Conservation (phyloP, 306 rosid species). For the Prunus mira region DNA sequence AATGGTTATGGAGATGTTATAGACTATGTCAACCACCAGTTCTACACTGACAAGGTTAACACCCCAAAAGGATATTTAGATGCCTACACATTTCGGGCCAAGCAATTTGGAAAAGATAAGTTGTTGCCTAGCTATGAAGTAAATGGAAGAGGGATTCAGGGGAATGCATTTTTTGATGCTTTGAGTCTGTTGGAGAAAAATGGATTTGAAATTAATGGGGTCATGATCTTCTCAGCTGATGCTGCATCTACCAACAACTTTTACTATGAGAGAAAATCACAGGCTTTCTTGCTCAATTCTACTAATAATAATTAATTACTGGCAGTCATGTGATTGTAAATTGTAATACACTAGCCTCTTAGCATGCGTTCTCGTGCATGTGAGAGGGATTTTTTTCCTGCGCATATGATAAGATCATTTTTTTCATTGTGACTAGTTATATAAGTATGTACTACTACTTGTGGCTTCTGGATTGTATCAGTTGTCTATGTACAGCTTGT, state of each 20-base stretch:
- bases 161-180: constrained; percentile 48
- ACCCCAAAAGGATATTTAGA: constrained; percentile 35
- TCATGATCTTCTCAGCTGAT: constrained; percentile 58
- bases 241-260: constrained; percentile 30
- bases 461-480: neutral
- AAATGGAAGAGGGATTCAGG: constrained; percentile 54
- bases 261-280: constrained; percentile 48
- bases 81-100: constrained; percentile 24
- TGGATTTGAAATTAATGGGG: constrained; percentile 45
- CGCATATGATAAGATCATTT: neutral
- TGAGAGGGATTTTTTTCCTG: neutral
- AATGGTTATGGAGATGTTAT: constrained; percentile 30
- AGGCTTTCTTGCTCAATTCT: constrained; percentile 47
- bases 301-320: neutral
- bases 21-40: constrained; percentile 50
- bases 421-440: neutral
- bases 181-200: constrained; percentile 27
- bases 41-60: constrained; percentile 46
- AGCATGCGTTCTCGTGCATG: neutral
- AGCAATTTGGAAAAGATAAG: constrained; percentile 30
- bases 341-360: neutral
- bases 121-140: constrained; percentile 50
- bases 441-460: neutral
- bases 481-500: neutral
- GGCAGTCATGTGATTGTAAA: neutral